Conservation (phyloP, 805 yeast genomes). For the Teunomyces panamensis region DNA sequence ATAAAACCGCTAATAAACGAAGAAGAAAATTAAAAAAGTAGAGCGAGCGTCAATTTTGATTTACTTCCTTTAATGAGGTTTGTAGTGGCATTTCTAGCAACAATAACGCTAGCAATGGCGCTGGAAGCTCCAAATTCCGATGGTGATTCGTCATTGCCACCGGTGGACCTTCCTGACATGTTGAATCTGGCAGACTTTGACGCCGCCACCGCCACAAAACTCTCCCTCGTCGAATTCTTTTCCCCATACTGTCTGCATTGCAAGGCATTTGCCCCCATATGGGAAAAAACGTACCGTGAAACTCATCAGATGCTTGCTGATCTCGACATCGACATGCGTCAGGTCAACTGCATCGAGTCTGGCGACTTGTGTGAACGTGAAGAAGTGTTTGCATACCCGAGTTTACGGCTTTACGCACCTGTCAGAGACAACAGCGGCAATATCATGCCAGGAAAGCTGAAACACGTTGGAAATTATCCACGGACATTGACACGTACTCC, state of each 20-base stretch:
- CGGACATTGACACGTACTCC: slow-evolving; percentile 41
- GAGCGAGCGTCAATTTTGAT: neutral
- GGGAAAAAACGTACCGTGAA: slow-evolving; percentile 64
- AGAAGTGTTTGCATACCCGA: slow-evolving; percentile 65
- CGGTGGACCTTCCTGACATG: slow-evolving; percentile 43
- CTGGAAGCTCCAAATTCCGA: too few relatives aligned
- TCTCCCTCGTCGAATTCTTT: slow-evolving; percentile 80
- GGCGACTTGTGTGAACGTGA: slow-evolving; percentile 83
- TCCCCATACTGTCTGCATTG: slow-evolving; percentile 93
- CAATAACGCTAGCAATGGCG: neutral
- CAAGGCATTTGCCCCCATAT: slow-evolving; percentile 69
- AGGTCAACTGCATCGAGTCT: slow-evolving; percentile 80
- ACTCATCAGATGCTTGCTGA: slow-evolving; percentile 44
- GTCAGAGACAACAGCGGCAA: slow-evolving; percentile 30
- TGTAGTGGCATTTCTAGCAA: neutral
- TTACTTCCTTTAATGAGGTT: neutral
- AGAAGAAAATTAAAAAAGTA: neutral
- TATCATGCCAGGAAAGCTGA: slow-evolving; percentile 24
- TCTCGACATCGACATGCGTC: slow-evolving; percentile 55
- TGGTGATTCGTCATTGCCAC: too few relatives aligned
- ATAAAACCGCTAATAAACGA: neutral
- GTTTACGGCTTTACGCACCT: slow-evolving; percentile 66
- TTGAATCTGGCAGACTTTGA: slow-evolving; percentile 53
- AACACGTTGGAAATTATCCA: slow-evolving; percentile 45
- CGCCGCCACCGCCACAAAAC: slow-evolving; percentile 44